Evolutionary conservation across 108 stramenopile genomes (phyloP).

Genomic region (Fragilaria radians): DNA sequence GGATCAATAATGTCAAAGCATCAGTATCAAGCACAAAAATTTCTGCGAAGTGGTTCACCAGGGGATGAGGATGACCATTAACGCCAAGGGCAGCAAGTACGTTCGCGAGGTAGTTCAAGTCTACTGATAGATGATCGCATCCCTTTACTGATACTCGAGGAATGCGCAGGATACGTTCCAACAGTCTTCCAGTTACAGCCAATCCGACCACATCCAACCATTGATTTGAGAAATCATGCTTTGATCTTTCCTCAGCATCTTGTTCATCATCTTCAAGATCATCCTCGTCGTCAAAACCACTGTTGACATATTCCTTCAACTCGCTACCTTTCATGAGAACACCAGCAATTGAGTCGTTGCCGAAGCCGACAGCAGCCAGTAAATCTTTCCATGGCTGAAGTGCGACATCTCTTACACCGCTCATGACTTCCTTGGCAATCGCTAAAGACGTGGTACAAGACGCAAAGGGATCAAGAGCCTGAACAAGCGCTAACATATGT

Average conservation of each 20-base stretch:
- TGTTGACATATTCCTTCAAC: slow-evolving; percentile 35
- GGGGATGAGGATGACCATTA: slow-evolving; percentile 74
- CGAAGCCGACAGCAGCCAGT: slow-evolving; percentile 43
- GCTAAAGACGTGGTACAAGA: slow-evolving; percentile 55
- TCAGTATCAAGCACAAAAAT: slow-evolving; percentile 44
- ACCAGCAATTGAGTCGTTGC: slow-evolving; percentile 12
- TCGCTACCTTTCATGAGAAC: slow-evolving; percentile 60
- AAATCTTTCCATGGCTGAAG: slow-evolving; percentile 75
- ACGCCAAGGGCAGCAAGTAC: slow-evolving; percentile 81
- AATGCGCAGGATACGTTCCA: slow-evolving; percentile 74
- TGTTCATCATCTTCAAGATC: slow-evolving; percentile 39
- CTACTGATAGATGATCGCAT: slow-evolving; percentile 68
- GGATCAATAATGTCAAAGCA: slow-evolving; percentile 31
- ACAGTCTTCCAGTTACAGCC: slow-evolving; percentile 66
- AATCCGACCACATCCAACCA: slow-evolving; percentile 78
- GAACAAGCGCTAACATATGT: slow-evolving; percentile 80
- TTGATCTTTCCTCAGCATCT: slow-evolving; percentile 38
- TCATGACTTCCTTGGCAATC: slow-evolving; percentile 81
- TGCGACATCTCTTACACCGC: slow-evolving; percentile 52
- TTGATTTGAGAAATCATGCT: slow-evolving; percentile 66
- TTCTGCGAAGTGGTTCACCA: slow-evolving; percentile 51
- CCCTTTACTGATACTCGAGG: slow-evolving; percentile 71
- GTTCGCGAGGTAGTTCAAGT: slow-evolving; percentile 76
- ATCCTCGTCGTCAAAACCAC: slow-evolving; percentile 38
- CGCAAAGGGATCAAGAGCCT: slow-evolving; percentile 82